Percentiles rank a stretch among this genome's conserved stretches.
These are phyloP conservation scores for Mycena kentingensis DNA, from an alignment of 768 basidiomycete species.

Conservation along the genomic window DNA sequence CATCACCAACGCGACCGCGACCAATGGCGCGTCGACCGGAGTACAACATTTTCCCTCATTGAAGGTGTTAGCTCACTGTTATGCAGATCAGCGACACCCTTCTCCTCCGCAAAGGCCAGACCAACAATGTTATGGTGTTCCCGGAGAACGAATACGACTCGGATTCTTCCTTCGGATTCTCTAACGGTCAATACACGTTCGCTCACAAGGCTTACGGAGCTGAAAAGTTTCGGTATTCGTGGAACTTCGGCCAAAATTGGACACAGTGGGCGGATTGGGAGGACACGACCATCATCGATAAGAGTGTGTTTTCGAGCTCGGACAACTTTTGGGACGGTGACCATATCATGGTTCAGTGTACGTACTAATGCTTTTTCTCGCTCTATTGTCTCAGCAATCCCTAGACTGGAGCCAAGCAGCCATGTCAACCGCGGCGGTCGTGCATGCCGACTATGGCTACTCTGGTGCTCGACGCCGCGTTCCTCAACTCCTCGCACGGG, in stretches of 20 bases:
- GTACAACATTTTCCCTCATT: slow-evolving; percentile 43
- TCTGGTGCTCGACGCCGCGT: slow-evolving; percentile 64
- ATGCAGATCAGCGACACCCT: slow-evolving; percentile 72
- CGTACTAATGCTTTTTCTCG: slow-evolving; percentile 29
- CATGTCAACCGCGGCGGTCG: slow-evolving; percentile 60
- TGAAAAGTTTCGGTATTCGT: slow-evolving; percentile 83
- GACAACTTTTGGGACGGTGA: slow-evolving; percentile 76
- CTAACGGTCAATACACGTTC: slow-evolving; percentile 70
- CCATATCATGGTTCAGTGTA: slow-evolving; percentile 90
- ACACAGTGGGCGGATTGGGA: slow-evolving; percentile 80
- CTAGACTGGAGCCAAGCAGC: slow-evolving; percentile 79
- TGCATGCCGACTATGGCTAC: slow-evolving; percentile 78
- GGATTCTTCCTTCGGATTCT: slow-evolving; percentile 52
- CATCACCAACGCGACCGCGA: slow-evolving; percentile 56
- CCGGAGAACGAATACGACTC: slow-evolving; percentile 78
- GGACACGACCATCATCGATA: slow-evolving; percentile 63
- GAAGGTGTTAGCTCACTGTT: too few species aligned
- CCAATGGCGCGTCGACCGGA: slow-evolving; percentile 49
- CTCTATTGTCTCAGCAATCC: neutral
- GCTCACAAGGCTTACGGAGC: slow-evolving; percentile 85
- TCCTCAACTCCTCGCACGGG: slow-evolving; percentile 85
- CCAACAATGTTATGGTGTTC: slow-evolving; percentile 84
- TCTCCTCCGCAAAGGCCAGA: slow-evolving; percentile 75
- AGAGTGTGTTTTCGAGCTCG: slow-evolving; percentile 52
- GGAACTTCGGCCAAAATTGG: slow-evolving; percentile 87